These are phyloP conservation scores for Thalassia testudinum DNA, from an alignment of 116 monocot species.

Conservation along the genomic window DNA sequence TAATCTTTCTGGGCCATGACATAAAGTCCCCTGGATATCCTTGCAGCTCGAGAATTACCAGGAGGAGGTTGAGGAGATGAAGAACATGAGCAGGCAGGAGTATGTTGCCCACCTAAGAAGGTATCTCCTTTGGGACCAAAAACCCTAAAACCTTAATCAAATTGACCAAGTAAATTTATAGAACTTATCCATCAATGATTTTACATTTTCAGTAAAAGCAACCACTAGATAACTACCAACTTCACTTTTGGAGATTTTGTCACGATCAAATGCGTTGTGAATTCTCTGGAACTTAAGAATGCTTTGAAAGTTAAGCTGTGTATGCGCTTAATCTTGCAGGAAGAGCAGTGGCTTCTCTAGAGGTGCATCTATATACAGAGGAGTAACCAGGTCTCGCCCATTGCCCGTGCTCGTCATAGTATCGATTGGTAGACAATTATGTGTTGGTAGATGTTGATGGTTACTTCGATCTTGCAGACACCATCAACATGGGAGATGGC, in stretches of 20 bases:
- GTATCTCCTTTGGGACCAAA: conserved; percentile 20
- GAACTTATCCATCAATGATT: too few species aligned
- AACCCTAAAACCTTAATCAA: background rate
- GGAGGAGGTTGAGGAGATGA: conserved; percentile 72
- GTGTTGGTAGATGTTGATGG: too few species aligned
- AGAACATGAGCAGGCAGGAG: conserved; percentile 95
- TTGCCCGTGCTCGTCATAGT: background rate
- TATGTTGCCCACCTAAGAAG: conserved; percentile 92
- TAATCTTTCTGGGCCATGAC: too few species aligned
- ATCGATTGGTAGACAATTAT: too few species aligned
- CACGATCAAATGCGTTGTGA: too few species aligned
- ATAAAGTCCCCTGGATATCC: background rate
- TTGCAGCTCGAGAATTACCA: conserved; percentile 73
- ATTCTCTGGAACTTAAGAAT: too few species aligned
- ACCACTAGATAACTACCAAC: too few species aligned
- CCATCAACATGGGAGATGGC: conserved; percentile 99
- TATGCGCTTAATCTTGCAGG: conserved; percentile 21
- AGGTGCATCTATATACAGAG: conserved; percentile 89
- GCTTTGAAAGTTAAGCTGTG: background rate
- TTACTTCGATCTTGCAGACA: conserved; percentile 35
- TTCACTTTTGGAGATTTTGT: too few species aligned
- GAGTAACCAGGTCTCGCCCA: conserved; percentile 70
- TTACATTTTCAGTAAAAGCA: too few species aligned
- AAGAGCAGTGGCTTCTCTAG: conserved; percentile 98
- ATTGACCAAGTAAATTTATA: too few species aligned